These are phyloP conservation scores for Hordeum vulgare DNA, from an alignment of 176 grass and related monocot genomes.

Conservation along the genomic window DNA sequence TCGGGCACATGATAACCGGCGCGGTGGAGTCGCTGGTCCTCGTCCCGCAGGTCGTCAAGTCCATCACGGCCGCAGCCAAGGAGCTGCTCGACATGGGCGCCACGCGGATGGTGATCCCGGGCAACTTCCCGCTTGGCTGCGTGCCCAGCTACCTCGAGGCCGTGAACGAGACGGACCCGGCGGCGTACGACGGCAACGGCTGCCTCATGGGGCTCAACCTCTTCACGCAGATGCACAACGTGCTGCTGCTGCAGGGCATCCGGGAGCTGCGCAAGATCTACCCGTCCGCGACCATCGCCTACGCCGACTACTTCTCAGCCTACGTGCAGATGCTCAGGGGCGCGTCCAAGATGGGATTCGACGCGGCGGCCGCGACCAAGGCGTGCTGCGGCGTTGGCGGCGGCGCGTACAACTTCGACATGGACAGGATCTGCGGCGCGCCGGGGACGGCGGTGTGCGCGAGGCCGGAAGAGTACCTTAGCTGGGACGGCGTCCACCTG, in stretches of 20 bases:
- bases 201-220: slow-evolving; percentile 53
- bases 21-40: slow-evolving; percentile 34
- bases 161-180: slow-evolving; percentile 23
- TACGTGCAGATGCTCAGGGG: slow-evolving; percentile 51
- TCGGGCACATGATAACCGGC: background rate
- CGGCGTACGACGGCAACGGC: slow-evolving; percentile 32
- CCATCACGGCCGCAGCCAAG: slow-evolving; percentile 29
- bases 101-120: slow-evolving; percentile 43
- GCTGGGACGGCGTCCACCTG: slow-evolving; percentile 86
- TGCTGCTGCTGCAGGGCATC: slow-evolving; percentile 31
- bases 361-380: background rate
- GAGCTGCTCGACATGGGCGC: slow-evolving; percentile 35
- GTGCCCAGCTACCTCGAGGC: slow-evolving; percentile 52
- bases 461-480: slow-evolving; percentile 38
- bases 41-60: slow-evolving; percentile 52
- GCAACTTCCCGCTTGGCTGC: slow-evolving; percentile 81
- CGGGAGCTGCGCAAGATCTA: slow-evolving; percentile 27
- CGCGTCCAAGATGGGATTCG: slow-evolving; percentile 37
- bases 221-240: slow-evolving; percentile 55
- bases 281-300: slow-evolving; percentile 28
- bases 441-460: slow-evolving; percentile 33
- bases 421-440: slow-evolving; percentile 54
- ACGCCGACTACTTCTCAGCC: slow-evolving; percentile 68
- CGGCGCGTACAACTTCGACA: slow-evolving; percentile 41
- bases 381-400: slow-evolving; percentile 66